phyloP scores from a whole-genome alignment of 202 grass and related monocot species.

The Tripidium arundinaceum region DNA sequence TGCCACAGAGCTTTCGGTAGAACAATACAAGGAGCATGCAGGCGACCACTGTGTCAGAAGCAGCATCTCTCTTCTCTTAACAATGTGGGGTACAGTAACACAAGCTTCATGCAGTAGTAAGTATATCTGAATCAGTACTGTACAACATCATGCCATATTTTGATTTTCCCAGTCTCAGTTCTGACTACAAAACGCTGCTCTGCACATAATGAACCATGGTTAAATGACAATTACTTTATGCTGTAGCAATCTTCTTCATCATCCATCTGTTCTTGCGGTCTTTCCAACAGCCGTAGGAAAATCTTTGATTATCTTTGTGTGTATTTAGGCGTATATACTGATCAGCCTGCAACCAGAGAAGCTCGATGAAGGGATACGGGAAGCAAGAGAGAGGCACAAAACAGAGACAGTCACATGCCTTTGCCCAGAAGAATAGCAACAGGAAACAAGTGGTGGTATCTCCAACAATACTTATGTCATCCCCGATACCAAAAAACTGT shows the following conservation, averaged over 20 bases:
- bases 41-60: conserved; percentile 27
- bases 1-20: conserved; percentile 42
- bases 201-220: not conserved
- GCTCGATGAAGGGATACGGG: not conserved
- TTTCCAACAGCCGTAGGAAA: not conserved
- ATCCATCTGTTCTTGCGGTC: not conserved
- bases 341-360: conserved; percentile 25
- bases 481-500: not conserved
- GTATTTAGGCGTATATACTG: not conserved
- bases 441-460: conserved; percentile 41
- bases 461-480: too few species aligned
- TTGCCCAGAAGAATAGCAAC: conserved; percentile 19
- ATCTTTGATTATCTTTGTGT: conserved; percentile 2
- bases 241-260: not conserved
- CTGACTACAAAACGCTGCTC: not conserved
- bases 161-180: not conserved
- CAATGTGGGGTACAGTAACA: conserved; percentile 7
- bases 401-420: conserved; percentile 34
- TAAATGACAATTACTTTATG: not conserved
- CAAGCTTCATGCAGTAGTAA: not conserved
- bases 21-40: conserved; percentile 37
- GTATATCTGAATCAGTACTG: conserved; percentile 2
- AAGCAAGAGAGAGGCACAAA: not conserved
- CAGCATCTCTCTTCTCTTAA: conserved; percentile 5
- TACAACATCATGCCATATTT: not conserved